phyloP scores from a whole-genome alignment of 2,329 filamentous ascomycete species.

The Penicillium decumbens region DNA sequence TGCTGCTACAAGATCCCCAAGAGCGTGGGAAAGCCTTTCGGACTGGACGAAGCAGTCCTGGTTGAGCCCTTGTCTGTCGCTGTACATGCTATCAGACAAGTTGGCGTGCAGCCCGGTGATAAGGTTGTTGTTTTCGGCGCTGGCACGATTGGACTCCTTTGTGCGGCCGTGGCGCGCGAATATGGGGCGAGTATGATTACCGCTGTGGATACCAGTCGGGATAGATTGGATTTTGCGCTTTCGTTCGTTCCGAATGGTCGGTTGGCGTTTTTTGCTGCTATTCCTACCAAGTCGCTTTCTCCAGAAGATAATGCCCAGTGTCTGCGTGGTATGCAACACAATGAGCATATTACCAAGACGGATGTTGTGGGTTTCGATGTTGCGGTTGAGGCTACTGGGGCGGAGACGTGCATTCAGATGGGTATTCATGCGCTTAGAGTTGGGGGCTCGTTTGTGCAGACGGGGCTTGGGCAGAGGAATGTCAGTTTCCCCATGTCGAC shows the following conservation, averaged over 20 bases:
- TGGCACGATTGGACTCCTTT: slow-evolving; percentile 60
- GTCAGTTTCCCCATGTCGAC: slow-evolving; percentile 36
- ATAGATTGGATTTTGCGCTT: slow-evolving; percentile 54
- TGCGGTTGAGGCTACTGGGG: slow-evolving; percentile 44
- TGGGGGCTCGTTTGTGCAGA: slow-evolving; percentile 33
- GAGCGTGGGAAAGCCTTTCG: slow-evolving; percentile 3
- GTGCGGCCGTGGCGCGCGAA: slow-evolving; percentile 58
- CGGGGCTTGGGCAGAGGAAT: slow-evolving; percentile 38
- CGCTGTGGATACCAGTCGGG: slow-evolving; percentile 57
- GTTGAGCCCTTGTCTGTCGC: slow-evolving; percentile 49
- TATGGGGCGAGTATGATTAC: slow-evolving; percentile 58
- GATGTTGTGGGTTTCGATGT: slow-evolving; percentile 40
- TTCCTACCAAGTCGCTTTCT: slow-evolving; percentile 7
- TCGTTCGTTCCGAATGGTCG: slow-evolving; percentile 9
- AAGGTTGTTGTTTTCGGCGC: slow-evolving; percentile 57
- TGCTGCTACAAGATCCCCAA: slow-evolving; percentile 40
- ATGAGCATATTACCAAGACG: slow-evolving; percentile 19
- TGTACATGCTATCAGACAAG: slow-evolving; percentile 42
- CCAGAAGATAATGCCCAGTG: slow-evolving; percentile 24
- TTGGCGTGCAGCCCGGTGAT: slow-evolving; percentile 39
- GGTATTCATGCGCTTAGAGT: slow-evolving; percentile 38
- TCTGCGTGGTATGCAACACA: slow-evolving; percentile 29
- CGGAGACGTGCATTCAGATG: slow-evolving; percentile 42
- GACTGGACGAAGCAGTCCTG: slow-evolving; percentile 32
- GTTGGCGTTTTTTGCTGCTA: slow-evolving; percentile 7